phyloP scores from a whole-genome alignment of 2,329 filamentous ascomycete genomes.

The Microcyclospora pomicola region DNA sequence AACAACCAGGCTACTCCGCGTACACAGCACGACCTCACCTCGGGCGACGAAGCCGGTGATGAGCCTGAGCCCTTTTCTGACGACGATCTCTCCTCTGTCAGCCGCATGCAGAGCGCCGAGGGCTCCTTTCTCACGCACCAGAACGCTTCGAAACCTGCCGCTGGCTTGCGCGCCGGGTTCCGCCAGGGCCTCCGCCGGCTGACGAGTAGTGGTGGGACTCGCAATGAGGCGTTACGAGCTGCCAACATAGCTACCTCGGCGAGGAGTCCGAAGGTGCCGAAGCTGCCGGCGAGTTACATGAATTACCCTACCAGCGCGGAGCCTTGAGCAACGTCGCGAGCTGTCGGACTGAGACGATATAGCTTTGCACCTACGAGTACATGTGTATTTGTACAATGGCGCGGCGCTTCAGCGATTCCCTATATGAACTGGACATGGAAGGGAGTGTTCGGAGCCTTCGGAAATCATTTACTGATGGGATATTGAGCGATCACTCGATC shows the following conservation, averaged over 20 bases:
- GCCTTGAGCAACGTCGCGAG: conserved; percentile 6
- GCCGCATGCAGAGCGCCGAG: conserved; percentile 20
- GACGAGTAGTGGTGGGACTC: conserved; percentile 39
- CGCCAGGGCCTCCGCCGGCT: conserved; percentile 47
- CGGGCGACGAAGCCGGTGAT: conserved; percentile 57
- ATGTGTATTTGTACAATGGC: too few species aligned
- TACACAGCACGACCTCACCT: conserved; percentile 48
- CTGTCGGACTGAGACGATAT: too few species aligned
- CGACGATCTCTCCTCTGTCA: conserved; percentile 53
- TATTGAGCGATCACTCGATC: too few species aligned
- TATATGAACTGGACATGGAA: too few species aligned
- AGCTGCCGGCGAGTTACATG: conserved; percentile 33
- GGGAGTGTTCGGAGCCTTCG: too few species aligned
- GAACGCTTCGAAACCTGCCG: conserved; percentile 16
- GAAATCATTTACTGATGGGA: too few species aligned
- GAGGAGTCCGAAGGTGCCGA: conserved; percentile 35
- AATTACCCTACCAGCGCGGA: conserved; percentile 23
- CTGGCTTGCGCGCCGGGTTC: conserved; percentile 33
- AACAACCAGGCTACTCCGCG: conserved; percentile 29
- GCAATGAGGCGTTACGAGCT: conserved; percentile 26
- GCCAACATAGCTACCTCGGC: conserved; percentile 9
- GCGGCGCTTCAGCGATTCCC: too few species aligned
- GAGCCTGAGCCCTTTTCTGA: conserved; percentile 54
- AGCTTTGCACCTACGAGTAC: too few species aligned
- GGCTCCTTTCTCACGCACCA: conserved; percentile 9